Evolutionary conservation across 2,329 filamentous ascomycete genomes (phyloP).

Genomic region (Aspergillus sp.): DNA sequence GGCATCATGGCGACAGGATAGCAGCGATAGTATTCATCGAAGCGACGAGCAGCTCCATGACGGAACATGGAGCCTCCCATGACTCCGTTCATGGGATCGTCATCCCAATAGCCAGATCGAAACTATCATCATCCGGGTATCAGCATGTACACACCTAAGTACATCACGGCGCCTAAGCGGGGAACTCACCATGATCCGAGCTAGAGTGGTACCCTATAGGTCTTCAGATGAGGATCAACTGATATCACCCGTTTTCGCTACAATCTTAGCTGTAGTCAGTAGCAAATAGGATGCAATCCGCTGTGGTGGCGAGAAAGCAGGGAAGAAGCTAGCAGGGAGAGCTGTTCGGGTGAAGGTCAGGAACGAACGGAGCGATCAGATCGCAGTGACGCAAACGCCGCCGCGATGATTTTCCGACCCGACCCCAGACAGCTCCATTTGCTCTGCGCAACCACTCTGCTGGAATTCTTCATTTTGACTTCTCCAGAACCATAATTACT

Average conservation of each 20-base stretch:
- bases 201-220: not conserved
- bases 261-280: not conserved
- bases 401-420: constrained; percentile 44
- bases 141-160: not conserved
- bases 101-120: constrained; percentile 53
- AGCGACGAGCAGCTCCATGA: constrained; percentile 65
- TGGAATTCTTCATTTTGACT: not conserved
- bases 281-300: not conserved
- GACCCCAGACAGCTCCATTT: constrained; percentile 31
- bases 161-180: not conserved
- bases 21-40: constrained; percentile 98
- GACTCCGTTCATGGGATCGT: constrained; percentile 55
- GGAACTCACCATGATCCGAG: constrained; percentile 29
- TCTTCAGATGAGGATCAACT: not conserved
- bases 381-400: constrained; percentile 42
- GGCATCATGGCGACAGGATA: constrained; percentile 95
- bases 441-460: not conserved
- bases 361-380: constrained; percentile 17
- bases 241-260: not conserved
- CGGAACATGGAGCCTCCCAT: constrained; percentile 57
- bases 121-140: constrained; percentile 36
- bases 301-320: not conserved
- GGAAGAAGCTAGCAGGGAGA: not conserved
- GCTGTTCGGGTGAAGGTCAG: constrained; percentile 8
- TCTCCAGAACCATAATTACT: not conserved